Percentiles rank a stretch among this genome's conserved stretches.
Evolutionary conservation across 768 basidiomycete genomes (phyloP).

Genomic region (Suillus fuscotomentosus): DNA sequence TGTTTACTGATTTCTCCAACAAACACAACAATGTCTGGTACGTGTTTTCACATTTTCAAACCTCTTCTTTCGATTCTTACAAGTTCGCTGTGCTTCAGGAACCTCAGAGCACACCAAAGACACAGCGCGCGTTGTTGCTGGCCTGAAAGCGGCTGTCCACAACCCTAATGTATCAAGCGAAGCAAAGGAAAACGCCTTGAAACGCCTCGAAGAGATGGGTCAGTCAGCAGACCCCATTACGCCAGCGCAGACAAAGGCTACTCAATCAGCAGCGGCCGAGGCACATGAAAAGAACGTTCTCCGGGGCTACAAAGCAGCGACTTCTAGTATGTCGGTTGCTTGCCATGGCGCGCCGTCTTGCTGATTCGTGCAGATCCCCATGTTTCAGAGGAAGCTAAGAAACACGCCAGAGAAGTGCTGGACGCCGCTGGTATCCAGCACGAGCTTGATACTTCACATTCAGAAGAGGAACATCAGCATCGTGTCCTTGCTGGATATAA

Average conservation of each 20-base stretch:
- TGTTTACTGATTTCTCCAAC: neutral
- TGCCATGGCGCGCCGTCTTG: neutral
- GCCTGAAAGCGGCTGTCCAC: slow-evolving; percentile 56
- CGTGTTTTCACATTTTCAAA: slow-evolving; percentile 7
- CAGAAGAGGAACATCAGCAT: slow-evolving; percentile 39
- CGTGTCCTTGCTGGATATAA: slow-evolving; percentile 58
- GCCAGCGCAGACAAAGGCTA: neutral
- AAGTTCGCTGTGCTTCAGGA: neutral
- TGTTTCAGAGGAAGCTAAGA: slow-evolving; percentile 49
- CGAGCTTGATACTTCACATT: slow-evolving; percentile 22
- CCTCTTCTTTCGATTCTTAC: neutral
- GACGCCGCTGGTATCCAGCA: slow-evolving; percentile 41
- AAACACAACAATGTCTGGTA: slow-evolving; percentile 7
- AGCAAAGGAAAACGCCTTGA: slow-evolving; percentile 48
- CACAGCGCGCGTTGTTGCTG: slow-evolving; percentile 48
- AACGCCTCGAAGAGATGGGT: slow-evolving; percentile 44
- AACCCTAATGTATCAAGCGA: slow-evolving; percentile 58
- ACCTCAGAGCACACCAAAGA: slow-evolving; percentile 36
- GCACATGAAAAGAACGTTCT: slow-evolving; percentile 23
- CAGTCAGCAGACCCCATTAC: slow-evolving; percentile 12
- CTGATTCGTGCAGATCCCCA: slow-evolving; percentile 34
- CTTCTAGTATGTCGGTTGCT: slow-evolving; percentile 35
- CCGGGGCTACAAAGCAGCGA: slow-evolving; percentile 51
- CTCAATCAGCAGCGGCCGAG: neutral
- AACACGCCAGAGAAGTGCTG: slow-evolving; percentile 53